These are phyloP conservation scores for Malassezia nana DNA, from an alignment of 1,284 basidiomycete species.

Conservation along the genomic window DNA sequence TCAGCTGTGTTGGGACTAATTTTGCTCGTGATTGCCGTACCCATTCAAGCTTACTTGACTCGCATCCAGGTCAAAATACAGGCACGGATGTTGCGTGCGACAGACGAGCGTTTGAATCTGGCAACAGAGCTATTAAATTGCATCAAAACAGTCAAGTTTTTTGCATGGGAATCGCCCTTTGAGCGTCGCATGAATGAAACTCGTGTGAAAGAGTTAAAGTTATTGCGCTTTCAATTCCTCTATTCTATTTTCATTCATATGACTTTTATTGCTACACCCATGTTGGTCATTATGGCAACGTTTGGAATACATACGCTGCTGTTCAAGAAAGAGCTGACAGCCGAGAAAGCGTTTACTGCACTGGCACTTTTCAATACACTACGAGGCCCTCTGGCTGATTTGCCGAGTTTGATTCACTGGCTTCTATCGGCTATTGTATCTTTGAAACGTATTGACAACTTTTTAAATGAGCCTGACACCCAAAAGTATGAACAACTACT, in stretches of 20 bases:
- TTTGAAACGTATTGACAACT: conserved; percentile 49
- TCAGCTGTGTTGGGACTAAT: conserved; percentile 49
- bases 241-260: conserved; percentile 49
- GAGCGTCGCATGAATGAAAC: conserved; percentile 51
- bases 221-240: conserved; percentile 50
- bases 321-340: conserved; percentile 51
- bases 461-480: conserved; percentile 54
- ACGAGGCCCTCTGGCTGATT: conserved; percentile 34
- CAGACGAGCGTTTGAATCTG: conserved; percentile 53
- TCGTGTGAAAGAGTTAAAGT: conserved; percentile 50
- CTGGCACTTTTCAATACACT: conserved; percentile 52
- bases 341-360: conserved; percentile 53
- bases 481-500: conserved; percentile 54
- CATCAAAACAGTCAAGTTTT: conserved; percentile 58
- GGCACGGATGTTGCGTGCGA: conserved; percentile 51
- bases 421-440: conserved; percentile 49
- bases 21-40: conserved; percentile 39
- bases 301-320: conserved; percentile 57
- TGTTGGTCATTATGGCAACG: conserved; percentile 59
- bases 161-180: conserved; percentile 52
- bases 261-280: conserved; percentile 55
- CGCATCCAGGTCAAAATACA: conserved; percentile 52
- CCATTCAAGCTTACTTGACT: conserved; percentile 47
- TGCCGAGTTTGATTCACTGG: conserved; percentile 50
- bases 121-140: conserved; percentile 54